phyloP scores from a whole-genome alignment of 805 yeast genomes.

The Metschnikowia bowlesiae region DNA sequence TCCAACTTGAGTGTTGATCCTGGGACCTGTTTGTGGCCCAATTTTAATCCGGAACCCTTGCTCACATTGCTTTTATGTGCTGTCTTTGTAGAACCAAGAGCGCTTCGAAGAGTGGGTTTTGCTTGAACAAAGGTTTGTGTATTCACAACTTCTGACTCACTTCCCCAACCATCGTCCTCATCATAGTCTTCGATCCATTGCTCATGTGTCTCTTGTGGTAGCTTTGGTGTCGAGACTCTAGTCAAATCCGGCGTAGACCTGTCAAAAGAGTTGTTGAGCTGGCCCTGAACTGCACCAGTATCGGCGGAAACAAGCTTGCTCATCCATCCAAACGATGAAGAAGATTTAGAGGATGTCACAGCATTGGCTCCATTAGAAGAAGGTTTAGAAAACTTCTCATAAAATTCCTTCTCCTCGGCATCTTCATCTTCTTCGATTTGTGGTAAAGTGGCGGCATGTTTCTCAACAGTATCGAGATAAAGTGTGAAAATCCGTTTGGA shows the following conservation, averaged over 20 bases:
- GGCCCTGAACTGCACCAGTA: slow-evolving; percentile 25
- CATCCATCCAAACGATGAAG: slow-evolving; percentile 35
- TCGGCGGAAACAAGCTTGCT: slow-evolving; percentile 30
- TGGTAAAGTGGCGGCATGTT: slow-evolving; percentile 33
- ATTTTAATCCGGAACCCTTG: slow-evolving; percentile 17
- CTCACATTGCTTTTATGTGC: not conserved
- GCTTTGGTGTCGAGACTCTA: slow-evolving; percentile 24
- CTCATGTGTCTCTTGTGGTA: slow-evolving; percentile 3
- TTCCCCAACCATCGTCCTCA: slow-evolving; percentile 14
- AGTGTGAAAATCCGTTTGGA: slow-evolving; percentile 65
- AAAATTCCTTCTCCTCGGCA: slow-evolving; percentile 36
- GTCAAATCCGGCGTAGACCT: slow-evolving; percentile 35
- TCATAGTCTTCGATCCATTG: slow-evolving; percentile 19
- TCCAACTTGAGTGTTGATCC: slow-evolving; percentile 25
- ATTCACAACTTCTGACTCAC: not conserved
- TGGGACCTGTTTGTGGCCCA: slow-evolving; percentile 19
- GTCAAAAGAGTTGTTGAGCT: slow-evolving; percentile 34
- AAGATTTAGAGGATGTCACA: slow-evolving; percentile 7
- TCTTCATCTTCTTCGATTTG: slow-evolving; percentile 33
- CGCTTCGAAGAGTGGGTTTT: not conserved
- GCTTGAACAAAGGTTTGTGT: not conserved
- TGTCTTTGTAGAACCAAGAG: not conserved
- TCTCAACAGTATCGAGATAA: slow-evolving; percentile 43
- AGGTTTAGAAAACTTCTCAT: slow-evolving; percentile 23
- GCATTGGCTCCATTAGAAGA: not conserved